These are phyloP conservation scores for Suillus americanus DNA, from an alignment of 768 basidiomycete genomes.

Conservation along the genomic window DNA sequence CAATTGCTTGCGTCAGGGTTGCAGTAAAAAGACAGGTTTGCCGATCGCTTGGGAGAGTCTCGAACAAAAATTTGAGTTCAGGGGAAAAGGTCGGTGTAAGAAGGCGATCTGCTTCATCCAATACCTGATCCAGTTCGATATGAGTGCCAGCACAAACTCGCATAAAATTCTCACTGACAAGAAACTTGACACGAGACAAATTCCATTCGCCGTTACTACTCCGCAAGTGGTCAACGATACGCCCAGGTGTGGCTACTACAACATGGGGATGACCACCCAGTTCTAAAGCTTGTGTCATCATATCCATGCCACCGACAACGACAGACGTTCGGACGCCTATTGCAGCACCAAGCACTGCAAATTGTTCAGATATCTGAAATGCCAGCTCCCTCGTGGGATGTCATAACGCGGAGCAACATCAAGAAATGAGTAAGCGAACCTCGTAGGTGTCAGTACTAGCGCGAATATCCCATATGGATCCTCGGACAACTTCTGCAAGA, in stretches of 20 bases:
- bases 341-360: constrained; percentile 82
- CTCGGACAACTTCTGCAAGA: constrained; percentile 79
- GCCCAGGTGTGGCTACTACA: constrained; percentile 93
- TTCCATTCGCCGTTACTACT: constrained; percentile 80
- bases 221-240: constrained; percentile 86
- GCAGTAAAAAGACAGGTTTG: constrained; percentile 98
- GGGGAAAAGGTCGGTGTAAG: constrained; percentile 87
- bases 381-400: constrained; percentile 77
- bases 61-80: constrained; percentile 79
- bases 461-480: constrained; percentile 97
- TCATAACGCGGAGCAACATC: background rate
- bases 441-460: constrained; percentile 89
- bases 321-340: constrained; percentile 84
- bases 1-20: constrained; percentile 86
- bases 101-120: constrained; percentile 96
- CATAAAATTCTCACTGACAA: constrained; percentile 50
- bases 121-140: constrained; percentile 50
- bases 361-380: constrained; percentile 97
- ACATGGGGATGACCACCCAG: constrained; percentile 86
- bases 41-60: constrained; percentile 74
- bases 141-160: background rate
- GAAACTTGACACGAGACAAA: constrained; percentile 77
- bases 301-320: constrained; percentile 97
- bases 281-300: constrained; percentile 91
- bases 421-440: constrained; percentile 47